Evolutionary conservation across 140 eudicot species (phyloP).

Genomic region (Oenanthe javanica): DNA sequence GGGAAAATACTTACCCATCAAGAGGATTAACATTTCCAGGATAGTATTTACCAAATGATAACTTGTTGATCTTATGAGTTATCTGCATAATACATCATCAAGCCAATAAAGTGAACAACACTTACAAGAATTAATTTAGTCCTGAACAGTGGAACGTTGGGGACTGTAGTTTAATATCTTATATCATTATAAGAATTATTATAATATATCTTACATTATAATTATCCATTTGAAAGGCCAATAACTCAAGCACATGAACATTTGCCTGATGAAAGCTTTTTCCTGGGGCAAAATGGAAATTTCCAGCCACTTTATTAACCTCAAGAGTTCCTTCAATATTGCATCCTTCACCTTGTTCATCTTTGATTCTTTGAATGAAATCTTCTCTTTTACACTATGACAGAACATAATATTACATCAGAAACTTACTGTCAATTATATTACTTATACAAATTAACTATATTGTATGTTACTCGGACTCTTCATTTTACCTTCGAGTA

Average conservation of each 20-base stretch:
- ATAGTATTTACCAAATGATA: constrained; percentile 77
- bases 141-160: not conserved
- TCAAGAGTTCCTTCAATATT: constrained; percentile 82
- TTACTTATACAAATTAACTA: not conserved
- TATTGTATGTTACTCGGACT: too few species aligned
- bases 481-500: too few species aligned
- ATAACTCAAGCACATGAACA: constrained; percentile 46
- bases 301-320: constrained; percentile 96
- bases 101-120: not conserved
- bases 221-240: constrained; percentile 56
- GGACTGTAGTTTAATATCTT: not conserved
- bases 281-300: constrained; percentile 73
- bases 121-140: not conserved
- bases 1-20: constrained; percentile 59
- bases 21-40: constrained; percentile 90
- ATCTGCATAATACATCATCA: constrained; percentile 49
- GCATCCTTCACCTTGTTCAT: constrained; percentile 98
- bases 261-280: constrained; percentile 85
- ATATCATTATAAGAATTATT: not conserved
- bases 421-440: not conserved
- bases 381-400: constrained; percentile 92
- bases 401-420: constrained; percentile 7
- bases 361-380: constrained; percentile 74
- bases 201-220: constrained; percentile 56
- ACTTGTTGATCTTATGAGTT: constrained; percentile 79